A percentile compares a stretch with the other conserved stretches of the same genome.
Conservation (phyloP, 441 rosid species). For the Flueggea neowawraea region DNA sequence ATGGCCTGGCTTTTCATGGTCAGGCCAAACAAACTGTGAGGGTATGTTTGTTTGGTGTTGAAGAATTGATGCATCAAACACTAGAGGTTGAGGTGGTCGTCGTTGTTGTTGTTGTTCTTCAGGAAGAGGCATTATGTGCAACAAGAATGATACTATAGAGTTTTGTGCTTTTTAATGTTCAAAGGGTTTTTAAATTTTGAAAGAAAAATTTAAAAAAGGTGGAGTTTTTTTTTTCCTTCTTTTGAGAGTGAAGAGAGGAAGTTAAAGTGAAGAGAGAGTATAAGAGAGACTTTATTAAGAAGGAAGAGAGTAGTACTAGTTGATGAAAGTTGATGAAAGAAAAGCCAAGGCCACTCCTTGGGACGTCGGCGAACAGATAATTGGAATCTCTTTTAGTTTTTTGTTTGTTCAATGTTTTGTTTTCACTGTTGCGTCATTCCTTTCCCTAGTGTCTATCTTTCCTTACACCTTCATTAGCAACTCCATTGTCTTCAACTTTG, state of each 20-base stretch:
- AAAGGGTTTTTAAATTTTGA: no score
- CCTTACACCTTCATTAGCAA: no score
- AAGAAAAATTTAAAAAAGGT: no score
- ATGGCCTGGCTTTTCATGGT: conserved; percentile 56
- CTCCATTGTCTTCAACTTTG: no score
- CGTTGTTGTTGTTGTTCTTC: background rate
- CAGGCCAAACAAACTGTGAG: conserved; percentile 85
- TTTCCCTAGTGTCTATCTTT: conserved; percentile 10
- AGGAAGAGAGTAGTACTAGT: background rate
- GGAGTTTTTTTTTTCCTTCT: background rate
- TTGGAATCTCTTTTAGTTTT: conserved; percentile 13
- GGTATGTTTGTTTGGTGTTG: conserved; percentile 56
- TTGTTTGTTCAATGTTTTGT: background rate
- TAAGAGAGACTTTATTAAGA: conserved; percentile 11
- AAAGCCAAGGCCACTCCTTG: conserved; percentile 23
- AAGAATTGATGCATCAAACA: conserved; percentile 69
- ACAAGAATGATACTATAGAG: no score
- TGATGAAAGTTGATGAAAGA: conserved; percentile 6
- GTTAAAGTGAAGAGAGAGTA: background rate
- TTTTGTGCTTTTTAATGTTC: no score
- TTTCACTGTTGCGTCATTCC: conserved; percentile 29
- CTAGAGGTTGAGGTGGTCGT: conserved; percentile 7
- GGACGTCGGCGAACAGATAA: background rate
- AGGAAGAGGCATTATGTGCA: conserved; percentile 16
- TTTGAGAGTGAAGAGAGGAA: background rate